Percentiles rank a stretch among this genome's conserved stretches.
Conservation (phyloP, 2,329 filamentous ascomycete genomes). For the Hypoxylon sp. region DNA sequence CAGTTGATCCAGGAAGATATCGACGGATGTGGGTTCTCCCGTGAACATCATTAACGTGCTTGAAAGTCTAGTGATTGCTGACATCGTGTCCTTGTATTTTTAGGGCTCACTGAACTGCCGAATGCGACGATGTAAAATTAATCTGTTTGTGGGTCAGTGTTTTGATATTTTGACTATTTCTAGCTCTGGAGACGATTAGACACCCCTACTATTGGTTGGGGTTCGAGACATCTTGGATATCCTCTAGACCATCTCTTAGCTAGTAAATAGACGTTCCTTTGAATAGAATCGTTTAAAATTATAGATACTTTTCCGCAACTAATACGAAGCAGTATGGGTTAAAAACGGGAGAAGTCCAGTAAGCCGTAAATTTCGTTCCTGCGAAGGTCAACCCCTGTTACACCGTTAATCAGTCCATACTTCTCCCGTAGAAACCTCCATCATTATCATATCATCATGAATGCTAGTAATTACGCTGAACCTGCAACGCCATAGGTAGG, state of each 20-base stretch:
- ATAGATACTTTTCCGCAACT: slow-evolving; percentile 2
- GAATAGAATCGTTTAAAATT: slow-evolving; percentile 7
- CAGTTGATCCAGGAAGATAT: slow-evolving; percentile 45
- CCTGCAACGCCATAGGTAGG: slow-evolving; percentile 6
- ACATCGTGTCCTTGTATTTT: slow-evolving; percentile 2
- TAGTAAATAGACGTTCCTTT: slow-evolving; percentile 27
- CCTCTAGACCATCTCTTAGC: slow-evolving; percentile 26
- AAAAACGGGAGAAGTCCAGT: background rate
- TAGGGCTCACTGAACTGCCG: slow-evolving; percentile 43
- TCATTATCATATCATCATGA: slow-evolving; percentile 3
- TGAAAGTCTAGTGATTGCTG: slow-evolving; percentile 14
- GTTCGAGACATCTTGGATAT: slow-evolving; percentile 26
- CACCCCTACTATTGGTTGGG: slow-evolving; percentile 15
- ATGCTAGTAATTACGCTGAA: background rate
- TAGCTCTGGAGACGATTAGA: slow-evolving; percentile 24
- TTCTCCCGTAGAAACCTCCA: background rate
- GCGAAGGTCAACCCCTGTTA: background rate
- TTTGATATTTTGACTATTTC: slow-evolving; percentile 16
- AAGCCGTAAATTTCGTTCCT: background rate
- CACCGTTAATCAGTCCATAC: background rate
- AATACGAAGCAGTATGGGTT: background rate
- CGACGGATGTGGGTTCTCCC: slow-evolving; percentile 47
- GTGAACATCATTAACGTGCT: no score
- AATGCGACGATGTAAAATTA: slow-evolving; percentile 35
- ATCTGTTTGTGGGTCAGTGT: background rate